Percentiles rank a stretch among this genome's conserved stretches.
These are phyloP conservation scores for Tricladium varicosporioides DNA, from an alignment of 2,329 filamentous ascomycete species.

Conservation along the genomic window DNA sequence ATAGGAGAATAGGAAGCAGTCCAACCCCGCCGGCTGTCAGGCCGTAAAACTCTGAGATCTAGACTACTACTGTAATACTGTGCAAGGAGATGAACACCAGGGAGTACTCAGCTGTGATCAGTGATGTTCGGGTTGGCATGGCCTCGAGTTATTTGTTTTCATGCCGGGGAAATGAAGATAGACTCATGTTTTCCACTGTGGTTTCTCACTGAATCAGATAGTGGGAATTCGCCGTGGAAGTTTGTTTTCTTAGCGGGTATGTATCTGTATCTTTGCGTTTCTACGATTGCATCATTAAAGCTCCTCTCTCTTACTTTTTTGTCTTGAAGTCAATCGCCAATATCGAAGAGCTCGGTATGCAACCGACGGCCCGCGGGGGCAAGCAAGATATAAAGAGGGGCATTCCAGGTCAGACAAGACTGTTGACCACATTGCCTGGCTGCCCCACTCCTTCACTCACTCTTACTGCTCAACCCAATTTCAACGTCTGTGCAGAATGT, in stretches of 20 bases:
- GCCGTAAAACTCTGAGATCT: not conserved
- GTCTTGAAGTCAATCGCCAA: not conserved
- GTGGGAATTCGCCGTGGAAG: not conserved
- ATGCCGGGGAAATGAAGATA: too few relatives aligned
- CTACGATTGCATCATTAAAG: not conserved
- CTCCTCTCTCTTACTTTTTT: slow-evolving; percentile 3
- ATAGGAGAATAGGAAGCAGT: not conserved
- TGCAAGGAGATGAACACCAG: not conserved
- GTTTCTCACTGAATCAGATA: too few relatives aligned
- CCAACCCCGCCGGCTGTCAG: not conserved
- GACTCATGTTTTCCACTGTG: too few relatives aligned
- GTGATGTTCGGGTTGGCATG: too few relatives aligned
- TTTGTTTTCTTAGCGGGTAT: too few relatives aligned
- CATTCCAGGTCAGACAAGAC: not conserved
- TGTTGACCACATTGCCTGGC: not conserved
- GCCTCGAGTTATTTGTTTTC: too few relatives aligned
- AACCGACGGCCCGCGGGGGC: not conserved
- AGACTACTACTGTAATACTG: not conserved
- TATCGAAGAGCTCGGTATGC: not conserved
- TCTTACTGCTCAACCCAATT: slow-evolving; percentile 21
- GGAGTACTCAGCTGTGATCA: not conserved
- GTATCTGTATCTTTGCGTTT: too few relatives aligned
- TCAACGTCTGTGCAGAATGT: slow-evolving; percentile 28
- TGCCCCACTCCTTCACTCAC: not conserved
- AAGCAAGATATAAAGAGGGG: not conserved